Base-by-base conservation (phyloP, 116 monocot genomes). In the Zostera marina region DNA sequence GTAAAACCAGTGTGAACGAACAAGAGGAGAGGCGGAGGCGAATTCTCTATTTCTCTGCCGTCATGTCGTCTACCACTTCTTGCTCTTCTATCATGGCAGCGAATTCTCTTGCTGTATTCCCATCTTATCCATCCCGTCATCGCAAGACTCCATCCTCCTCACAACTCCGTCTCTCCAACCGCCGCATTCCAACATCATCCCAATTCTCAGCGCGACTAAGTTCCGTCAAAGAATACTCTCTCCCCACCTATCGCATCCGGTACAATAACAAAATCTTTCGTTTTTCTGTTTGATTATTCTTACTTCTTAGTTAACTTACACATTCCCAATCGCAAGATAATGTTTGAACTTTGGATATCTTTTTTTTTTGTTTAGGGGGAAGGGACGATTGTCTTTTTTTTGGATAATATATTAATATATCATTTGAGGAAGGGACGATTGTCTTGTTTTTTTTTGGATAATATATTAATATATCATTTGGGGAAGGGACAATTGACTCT, bases 231-330 rank as follows among this genome's bases (percentile, higher is more conserved):
- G 11, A 14, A n/a, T 41, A 3, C 13, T 58, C 58, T 0, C 41
- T 41, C 58, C 41, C 5, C 32, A 5, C 1, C 58, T 41, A 41
- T n/a, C 58, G 38, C 40, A 38, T 15, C 6, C 15, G 38, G 38
- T 38, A 39, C 56, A 12, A 26, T 11, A 54, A 24, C 22, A 8
- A 13, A 54, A 23, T 0, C 20, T 14, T 53, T 51, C 41, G 67
- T 71, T 26, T 26, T 84, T 76, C 47, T 54, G 22, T n/a, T 43
- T 65, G 14, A 53, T 42, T 17, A 19, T 14, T 9, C 38, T 40
- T 8, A 46, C 1, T 12, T 22, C 19, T 49, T 60, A 45, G 55
- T 68, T 56, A 32, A 32, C 32, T 32, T 5, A 32, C 32, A 1
- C 32, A 32, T 32, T 32, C 32, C 32, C 32, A 32, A 32, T 32